Conservation (phyloP, 2,329 filamentous ascomycete species). For the Zalaria sp. region DNA sequence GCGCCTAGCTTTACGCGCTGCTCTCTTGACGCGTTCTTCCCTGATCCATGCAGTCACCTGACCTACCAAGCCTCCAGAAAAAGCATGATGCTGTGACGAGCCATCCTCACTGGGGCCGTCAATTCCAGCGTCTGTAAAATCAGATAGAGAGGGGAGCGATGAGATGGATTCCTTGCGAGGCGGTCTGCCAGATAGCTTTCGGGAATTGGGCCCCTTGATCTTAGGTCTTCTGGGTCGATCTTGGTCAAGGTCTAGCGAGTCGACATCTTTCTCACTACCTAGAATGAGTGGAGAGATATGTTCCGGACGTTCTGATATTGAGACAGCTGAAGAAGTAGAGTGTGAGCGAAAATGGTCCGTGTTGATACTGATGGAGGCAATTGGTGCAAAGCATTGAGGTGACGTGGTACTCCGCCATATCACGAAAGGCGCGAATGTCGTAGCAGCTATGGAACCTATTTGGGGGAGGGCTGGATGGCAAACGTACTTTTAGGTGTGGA, state of each 20-base stretch:
- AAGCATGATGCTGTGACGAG: slow-evolving; percentile 8
- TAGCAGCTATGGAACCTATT: neutral
- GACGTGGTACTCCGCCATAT: neutral
- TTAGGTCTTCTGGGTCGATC: slow-evolving; percentile 19
- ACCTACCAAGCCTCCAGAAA: slow-evolving; percentile 39
- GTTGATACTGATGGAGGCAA: neutral
- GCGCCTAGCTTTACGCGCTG: slow-evolving; percentile 36
- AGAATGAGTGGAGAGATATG: slow-evolving; percentile 32
- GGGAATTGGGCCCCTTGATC: slow-evolving; percentile 22
- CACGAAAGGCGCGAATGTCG: neutral
- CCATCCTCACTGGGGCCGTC: neutral
- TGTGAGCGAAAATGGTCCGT: slow-evolving; percentile 1
- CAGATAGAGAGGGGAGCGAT: slow-evolving; percentile 2
- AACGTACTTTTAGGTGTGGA: neutral
- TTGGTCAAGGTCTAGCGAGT: slow-evolving; percentile 24
- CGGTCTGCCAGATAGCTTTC: slow-evolving; percentile 28
- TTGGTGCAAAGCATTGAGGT: neutral
- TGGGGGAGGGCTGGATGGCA: neutral
- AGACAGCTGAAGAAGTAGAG: slow-evolving; percentile 22
- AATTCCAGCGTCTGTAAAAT: neutral
- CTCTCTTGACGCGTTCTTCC: slow-evolving; percentile 58
- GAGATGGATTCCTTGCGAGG: slow-evolving; percentile 11
- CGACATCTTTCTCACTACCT: slow-evolving; percentile 29
- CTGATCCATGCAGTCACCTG: slow-evolving; percentile 77
- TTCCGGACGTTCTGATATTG: slow-evolving; percentile 29